Evolutionary conservation across 2,329 filamentous ascomycete species (phyloP).

Genomic region (Penicillium digitatum): DNA sequence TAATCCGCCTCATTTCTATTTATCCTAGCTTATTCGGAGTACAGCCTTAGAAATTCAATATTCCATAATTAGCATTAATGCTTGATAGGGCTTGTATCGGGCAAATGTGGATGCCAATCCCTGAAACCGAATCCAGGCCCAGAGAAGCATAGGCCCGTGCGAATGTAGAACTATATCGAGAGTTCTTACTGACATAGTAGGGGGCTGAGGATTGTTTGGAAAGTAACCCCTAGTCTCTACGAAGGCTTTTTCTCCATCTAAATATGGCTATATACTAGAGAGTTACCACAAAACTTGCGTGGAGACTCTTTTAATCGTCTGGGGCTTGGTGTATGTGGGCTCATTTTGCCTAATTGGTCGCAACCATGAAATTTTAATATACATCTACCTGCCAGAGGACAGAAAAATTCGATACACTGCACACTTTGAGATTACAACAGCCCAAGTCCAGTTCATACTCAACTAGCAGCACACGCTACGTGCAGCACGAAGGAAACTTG

Average conservation of each 20-base stretch:
- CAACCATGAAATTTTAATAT: neutral
- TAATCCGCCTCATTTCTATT: too few species aligned
- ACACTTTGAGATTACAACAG: neutral
- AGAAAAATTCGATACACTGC: neutral
- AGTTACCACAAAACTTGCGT: neutral
- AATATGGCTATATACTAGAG: neutral
- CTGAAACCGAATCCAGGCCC: neutral
- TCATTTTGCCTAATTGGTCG: neutral
- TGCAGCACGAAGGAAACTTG: neutral
- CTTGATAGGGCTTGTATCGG: too few species aligned
- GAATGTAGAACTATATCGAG: neutral
- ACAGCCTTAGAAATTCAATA: too few species aligned
- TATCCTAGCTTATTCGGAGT: too few species aligned
- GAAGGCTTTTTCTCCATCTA: neutral
- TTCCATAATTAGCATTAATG: too few species aligned
- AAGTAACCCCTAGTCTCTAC: neutral
- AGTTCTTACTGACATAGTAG: neutral
- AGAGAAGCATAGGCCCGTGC: constrained; percentile 5
- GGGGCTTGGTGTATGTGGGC: neutral
- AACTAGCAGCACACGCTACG: too few species aligned
- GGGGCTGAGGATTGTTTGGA: neutral
- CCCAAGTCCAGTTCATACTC: too few species aligned
- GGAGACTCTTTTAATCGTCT: neutral
- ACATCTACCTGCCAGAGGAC: neutral
- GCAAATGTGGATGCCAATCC: too few species aligned